Percentiles rank a stretch among this genome's conserved stretches.
phyloP scores from a whole-genome alignment of 257 asterid species.

The Salvia miltiorrhiza region DNA sequence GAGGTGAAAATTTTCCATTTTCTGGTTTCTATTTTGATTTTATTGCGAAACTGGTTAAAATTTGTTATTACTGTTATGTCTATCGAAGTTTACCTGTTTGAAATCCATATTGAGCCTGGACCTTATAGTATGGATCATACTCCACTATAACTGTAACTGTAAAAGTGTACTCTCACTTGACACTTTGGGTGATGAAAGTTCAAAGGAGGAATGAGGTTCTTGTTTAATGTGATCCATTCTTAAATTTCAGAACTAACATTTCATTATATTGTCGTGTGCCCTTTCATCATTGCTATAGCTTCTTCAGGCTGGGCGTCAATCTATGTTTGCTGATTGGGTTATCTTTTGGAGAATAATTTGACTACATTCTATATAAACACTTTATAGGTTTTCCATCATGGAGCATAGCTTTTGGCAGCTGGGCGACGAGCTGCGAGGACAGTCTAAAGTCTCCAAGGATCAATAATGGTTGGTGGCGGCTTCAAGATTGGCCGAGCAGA shows the following conservation, averaged over 20 bases:
- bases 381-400: slow-evolving; percentile 43
- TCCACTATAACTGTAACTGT: not conserved
- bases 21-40: not conserved
- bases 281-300: not conserved
- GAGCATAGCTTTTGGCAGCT: slow-evolving; percentile 86
- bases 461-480: slow-evolving; percentile 84
- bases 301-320: not conserved
- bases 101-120: not conserved
- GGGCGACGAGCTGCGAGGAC: slow-evolving; percentile 93
- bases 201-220: not conserved
- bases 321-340: not conserved
- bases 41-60: not conserved
- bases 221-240: not conserved
- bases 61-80: not conserved
- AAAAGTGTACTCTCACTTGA: not conserved
- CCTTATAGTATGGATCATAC: not conserved
- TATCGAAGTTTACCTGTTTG: not conserved
- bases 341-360: slow-evolving; percentile 13
- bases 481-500: slow-evolving; percentile 78
- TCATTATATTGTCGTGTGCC: not conserved
- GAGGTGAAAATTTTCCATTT: not conserved
- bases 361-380: not conserved
- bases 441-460: slow-evolving; percentile 72
- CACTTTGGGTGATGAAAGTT: not conserved
- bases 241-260: not conserved